Conservation (phyloP, 2,329 filamentous ascomycete genomes). For the Trichoderma simmonsii region DNA sequence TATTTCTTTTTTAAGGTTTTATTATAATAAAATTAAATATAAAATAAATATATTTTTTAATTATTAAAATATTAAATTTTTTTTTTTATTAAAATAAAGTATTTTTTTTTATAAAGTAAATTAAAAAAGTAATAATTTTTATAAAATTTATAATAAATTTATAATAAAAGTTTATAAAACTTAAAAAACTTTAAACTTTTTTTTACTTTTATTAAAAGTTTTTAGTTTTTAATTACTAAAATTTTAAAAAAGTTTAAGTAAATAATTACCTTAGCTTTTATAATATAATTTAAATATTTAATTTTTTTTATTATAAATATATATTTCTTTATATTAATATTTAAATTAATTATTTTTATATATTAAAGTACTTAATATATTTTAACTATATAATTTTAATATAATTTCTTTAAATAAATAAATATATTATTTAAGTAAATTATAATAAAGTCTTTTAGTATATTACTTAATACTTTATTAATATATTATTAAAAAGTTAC, state of each 20-base stretch:
- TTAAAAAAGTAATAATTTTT: neutral
- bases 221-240: too few relatives aligned
- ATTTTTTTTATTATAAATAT: too few relatives aligned
- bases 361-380: neutral
- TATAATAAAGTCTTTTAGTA: neutral
- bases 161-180: too few relatives aligned
- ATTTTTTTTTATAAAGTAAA: too few relatives aligned
- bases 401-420: neutral
- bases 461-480: neutral
- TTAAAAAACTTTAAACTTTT: too few relatives aligned
- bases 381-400: too few relatives aligned
- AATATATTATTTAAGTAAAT: neutral
- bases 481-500: slow-evolving; percentile 8
- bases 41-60: neutral
- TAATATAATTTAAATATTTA: too few relatives aligned
- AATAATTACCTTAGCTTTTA: too few relatives aligned
- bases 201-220: too few relatives aligned
- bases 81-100: too few relatives aligned
- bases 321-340: neutral
- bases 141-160: neutral
- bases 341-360: neutral
- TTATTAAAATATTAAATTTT: neutral
- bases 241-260: too few relatives aligned
- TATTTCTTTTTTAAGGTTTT: neutral
- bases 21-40: neutral